Evolutionary conservation across 257 asterid genomes (phyloP), one percentile per base, ranked within the genome.

Genomic region (Penstemon barbatus): DNA sequence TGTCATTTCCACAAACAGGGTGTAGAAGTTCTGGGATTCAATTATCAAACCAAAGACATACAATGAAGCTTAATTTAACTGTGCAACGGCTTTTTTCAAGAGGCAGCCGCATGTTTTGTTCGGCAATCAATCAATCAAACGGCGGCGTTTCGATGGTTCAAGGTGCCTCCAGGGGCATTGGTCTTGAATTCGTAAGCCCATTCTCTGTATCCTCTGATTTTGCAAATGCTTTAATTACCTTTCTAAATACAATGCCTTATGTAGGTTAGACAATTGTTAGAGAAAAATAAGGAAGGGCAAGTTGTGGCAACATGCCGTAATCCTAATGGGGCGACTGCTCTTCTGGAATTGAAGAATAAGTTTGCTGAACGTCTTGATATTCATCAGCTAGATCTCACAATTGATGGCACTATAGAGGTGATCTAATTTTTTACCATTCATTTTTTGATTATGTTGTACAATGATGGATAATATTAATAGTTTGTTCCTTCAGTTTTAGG

Each of bases 151-250:
- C 99, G 38, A 76, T 94, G 95, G 86, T 94, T 73, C 99, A 90
- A 87, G 99, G 99, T 73, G 99, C 96, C 61, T 90, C 99, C 75
- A 89, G 99, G 71, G 97, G 97, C 79, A 94, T 94, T 56, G 96
- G 97, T 71, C 95, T 91, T 65, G 96, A 94, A 82, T 90, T 90
- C 69, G 99, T 94, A 70, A 80, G 92, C 69, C n/a, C 53, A 33
- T n/a, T 71, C 57, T 52, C 39, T 70, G 54, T 73, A 62, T 49
- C 44, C 41, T 5, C 5, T 10, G 8, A 19, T n/a, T 43, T 62
- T 3, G 7, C 7, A 7, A 19, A 44, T 43, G 68, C 8, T 44
- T 62, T 6, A 43, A 3, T 6, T 6, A 7, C n/a, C 36, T 68
- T 19, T 7, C 0, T 57, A 8, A 13, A 57, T 60, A 40, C 33